phyloP scores from a whole-genome alignment of 768 basidiomycete species.

The Trametopsis cervina region DNA sequence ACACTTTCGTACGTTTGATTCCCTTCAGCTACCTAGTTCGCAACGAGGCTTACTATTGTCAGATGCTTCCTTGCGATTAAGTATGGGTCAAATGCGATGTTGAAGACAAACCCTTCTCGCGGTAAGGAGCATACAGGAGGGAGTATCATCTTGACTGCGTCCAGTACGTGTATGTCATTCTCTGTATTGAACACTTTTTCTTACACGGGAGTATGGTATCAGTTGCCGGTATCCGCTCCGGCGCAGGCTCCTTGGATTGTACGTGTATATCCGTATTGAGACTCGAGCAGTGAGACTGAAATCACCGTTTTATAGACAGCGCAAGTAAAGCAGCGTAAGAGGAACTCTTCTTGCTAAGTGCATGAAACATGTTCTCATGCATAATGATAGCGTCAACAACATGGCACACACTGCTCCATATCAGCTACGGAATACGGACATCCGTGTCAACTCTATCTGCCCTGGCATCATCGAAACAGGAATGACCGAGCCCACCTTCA shows the following conservation, averaged over 20 bases:
- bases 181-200: background rate
- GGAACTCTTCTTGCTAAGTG: background rate
- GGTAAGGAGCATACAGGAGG: conserved; percentile 69
- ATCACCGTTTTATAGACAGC: conserved; percentile 50
- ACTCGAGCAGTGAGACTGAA: conserved; percentile 2
- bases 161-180: conserved; percentile 39
- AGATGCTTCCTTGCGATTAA: conserved; percentile 91
- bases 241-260: conserved; percentile 81
- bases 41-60: background rate
- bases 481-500: conserved; percentile 79
- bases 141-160: conserved; percentile 85
- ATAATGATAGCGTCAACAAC: conserved; percentile 65
- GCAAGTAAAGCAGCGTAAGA: conserved; percentile 90
- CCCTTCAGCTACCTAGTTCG: background rate
- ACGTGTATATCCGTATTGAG: conserved; percentile 21
- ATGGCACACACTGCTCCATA: conserved; percentile 79
- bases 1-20: conserved; percentile 39
- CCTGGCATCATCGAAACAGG: conserved; percentile 92
- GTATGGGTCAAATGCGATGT: conserved; percentile 79
- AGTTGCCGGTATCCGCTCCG: conserved; percentile 82
- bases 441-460: conserved; percentile 87
- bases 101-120: conserved; percentile 50
- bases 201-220: background rate
- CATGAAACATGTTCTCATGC: no score
- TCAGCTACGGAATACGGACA: conserved; percentile 73